Evolutionary conservation across 2,329 filamentous ascomycete species (phyloP), one percentile per base, ranked within the genome.

Genomic region (Arthrobotrys sinensis): DNA sequence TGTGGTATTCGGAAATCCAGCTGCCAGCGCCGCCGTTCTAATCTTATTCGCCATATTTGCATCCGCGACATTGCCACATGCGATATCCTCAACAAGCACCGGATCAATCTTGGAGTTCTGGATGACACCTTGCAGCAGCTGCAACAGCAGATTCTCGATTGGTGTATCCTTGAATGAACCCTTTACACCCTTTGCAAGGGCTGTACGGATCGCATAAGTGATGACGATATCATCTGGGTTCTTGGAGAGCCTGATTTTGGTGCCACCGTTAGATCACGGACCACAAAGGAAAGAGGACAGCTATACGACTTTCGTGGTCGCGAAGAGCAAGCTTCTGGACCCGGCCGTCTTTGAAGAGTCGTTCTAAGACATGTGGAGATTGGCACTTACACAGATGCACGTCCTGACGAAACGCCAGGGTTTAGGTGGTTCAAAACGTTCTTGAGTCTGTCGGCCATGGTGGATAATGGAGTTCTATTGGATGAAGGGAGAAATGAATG

Each of bases 151-250:
- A 85, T 91, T 95, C 85, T 99, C 96, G 80, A 98, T 89, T 46
- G 89, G 89, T 4, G 94, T 96, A 85, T 99, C 95, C 87, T 97
- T 98, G 88, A 99, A 92, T 48, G 94, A 93, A 81, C 96, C 81
- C 88, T 97, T 97, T 84, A 88, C 88, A 65, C 89, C 94, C 87
- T 97, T 98, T 83, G 91, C 88, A 80, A 99, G 88, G 0, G 96
- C 94, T 32, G 95, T 97, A 71, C 96, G 92, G 82, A 94, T 87
- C 32, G 95, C 95, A 75, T 96, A 90, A 6, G 96, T 99, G 83
- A 98, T 97, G 84, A 99, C 96, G 68, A 99, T 89, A 87, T 99
- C 96, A 84, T 98, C 95, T 81, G 94, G 90, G 85, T 97, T 96
- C 88, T 98, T 94, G 82, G 93, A 90, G 73, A 93, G 94, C 83